These are phyloP conservation scores for Crithidia fasciculata DNA, from an alignment of 208 protist species.

Conservation along the genomic window DNA sequence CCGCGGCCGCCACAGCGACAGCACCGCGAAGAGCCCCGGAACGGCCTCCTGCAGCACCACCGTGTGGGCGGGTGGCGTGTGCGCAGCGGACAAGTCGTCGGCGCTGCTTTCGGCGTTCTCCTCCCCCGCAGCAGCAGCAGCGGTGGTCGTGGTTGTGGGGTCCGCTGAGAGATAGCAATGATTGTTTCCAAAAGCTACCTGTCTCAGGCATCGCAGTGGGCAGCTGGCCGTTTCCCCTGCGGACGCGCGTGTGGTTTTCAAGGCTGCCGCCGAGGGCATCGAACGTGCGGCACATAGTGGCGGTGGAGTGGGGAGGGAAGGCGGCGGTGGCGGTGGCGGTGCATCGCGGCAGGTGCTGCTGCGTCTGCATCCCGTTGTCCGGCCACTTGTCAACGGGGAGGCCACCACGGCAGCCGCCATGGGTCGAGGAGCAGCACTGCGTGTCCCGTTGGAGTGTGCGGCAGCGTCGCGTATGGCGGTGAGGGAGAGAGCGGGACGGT, in stretches of 20 bases:
- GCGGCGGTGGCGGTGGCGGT: not conserved
- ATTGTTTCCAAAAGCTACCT: conserved; percentile 11
- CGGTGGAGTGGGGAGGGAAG: too few relatives aligned
- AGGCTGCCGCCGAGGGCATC: too few relatives aligned
- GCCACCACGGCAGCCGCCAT: not conserved
- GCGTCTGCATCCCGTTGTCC: not conserved
- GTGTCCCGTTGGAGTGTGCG: not conserved
- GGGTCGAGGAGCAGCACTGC: not conserved
- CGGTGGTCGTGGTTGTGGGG: not conserved
- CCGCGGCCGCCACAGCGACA: conserved; percentile 2
- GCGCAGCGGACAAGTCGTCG: not conserved
- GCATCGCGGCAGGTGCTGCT: not conserved
- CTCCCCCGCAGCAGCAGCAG: not conserved
- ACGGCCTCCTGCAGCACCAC: conserved; percentile 14
- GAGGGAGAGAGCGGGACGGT: not conserved
- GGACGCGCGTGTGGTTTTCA: too few relatives aligned
- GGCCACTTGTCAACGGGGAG: not conserved
- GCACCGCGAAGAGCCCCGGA: conserved; percentile 16
- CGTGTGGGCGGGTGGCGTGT: not conserved
- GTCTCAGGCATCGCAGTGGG: not conserved
- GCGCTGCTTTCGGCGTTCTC: not conserved
- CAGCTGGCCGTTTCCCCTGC: not conserved
- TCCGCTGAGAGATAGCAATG: conserved; percentile 4
- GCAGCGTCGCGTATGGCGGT: not conserved
- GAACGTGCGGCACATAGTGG: too few relatives aligned